A percentile compares a stretch with the other conserved stretches of the same genome.
These are phyloP conservation scores for Coniferiporia sulphurascens DNA, from an alignment of 1,284 basidiomycete genomes.

Conservation along the genomic window DNA sequence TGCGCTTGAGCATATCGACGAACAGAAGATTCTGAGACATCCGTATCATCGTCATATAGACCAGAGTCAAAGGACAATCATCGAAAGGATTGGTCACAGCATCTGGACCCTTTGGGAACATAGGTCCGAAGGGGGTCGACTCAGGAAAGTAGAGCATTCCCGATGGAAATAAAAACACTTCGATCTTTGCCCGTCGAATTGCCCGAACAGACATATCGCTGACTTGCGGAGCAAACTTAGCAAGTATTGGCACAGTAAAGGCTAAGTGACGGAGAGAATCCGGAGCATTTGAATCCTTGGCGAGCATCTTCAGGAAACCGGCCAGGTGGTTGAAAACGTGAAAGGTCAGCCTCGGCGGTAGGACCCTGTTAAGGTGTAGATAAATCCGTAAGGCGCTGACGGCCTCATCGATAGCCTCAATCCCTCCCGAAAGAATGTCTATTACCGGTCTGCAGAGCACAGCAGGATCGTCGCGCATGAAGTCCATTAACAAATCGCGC, in stretches of 20 bases:
- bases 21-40: constrained; percentile 71
- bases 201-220: constrained; percentile 71
- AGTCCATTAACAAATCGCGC: constrained; percentile 52
- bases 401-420: constrained; percentile 41
- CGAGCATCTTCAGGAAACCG: constrained; percentile 59
- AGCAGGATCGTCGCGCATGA: constrained; percentile 72
- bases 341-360: constrained; percentile 67
- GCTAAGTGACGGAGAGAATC: constrained; percentile 51
- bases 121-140: constrained; percentile 45
- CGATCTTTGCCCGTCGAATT: constrained; percentile 69
- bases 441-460: constrained; percentile 61
- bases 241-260: constrained; percentile 49
- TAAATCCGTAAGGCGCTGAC: constrained; percentile 47
- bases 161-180: constrained; percentile 65
- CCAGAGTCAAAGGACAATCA: constrained; percentile 42
- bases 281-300: constrained; percentile 40
- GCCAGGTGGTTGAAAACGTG: constrained; percentile 65
- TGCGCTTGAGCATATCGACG: constrained; percentile 57
- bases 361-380: constrained; percentile 45
- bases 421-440: constrained; percentile 51
- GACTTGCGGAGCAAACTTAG: constrained; percentile 57
- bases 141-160: constrained; percentile 62
- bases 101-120: constrained; percentile 50
- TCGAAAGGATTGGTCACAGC: constrained; percentile 41
- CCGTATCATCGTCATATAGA: constrained; percentile 59